Evolutionary conservation across 495 filamentous ascomycete species (phyloP), one percentile per base, ranked within the genome.

Genomic region (Pyrenopolyporus hunteri): DNA sequence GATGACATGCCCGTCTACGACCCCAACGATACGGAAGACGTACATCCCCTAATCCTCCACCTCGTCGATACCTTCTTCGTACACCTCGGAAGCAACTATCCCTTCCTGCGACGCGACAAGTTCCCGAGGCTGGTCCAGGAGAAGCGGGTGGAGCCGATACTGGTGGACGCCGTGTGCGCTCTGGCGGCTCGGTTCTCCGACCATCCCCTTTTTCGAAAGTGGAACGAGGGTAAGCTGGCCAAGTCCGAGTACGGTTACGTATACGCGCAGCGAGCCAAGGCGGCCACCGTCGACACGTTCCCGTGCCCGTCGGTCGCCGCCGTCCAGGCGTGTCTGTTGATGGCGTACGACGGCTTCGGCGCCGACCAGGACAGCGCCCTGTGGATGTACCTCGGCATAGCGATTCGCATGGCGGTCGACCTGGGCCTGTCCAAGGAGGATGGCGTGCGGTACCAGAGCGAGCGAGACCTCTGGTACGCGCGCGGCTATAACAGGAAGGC

Each of bases 381-480:
- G 13, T 95, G 90, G 91, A 93, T 93, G 90, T 93, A 92, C 62
- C 75, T 93, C 11, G 91, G 91, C 0, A 86, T 90, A 54, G 86
- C 90, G 0, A 93, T 95, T 61, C 83, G 91, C 20, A 92, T 95
- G 89, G 89, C 89, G 0, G 84, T 92, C 50, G 91, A 95, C 69
- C 79, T 95, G 3, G 91, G 91, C 2, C 79, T 95, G 63, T 89
- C 91, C 58, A 93, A 90, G 43, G 73, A 86, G 23, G 88, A 89
- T 57, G 91, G 90, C 0, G 80, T 89, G 50, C 87, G 84, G 66
- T 85, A 88, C 60, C 85, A 86, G 57, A 88, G 88, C 3, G 80
- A 78, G 40, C 74, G 74, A 53, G 79, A 82, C 35, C 74, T 74
- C 1, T 78, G 78, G 77, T 76, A 80, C 67, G 70, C 73, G 19